Percentiles rank a stretch among this genome's conserved stretches.
Evolutionary conservation across 495 filamentous ascomycete species (phyloP).

Genomic region (Aspergillus avenaceus): DNA sequence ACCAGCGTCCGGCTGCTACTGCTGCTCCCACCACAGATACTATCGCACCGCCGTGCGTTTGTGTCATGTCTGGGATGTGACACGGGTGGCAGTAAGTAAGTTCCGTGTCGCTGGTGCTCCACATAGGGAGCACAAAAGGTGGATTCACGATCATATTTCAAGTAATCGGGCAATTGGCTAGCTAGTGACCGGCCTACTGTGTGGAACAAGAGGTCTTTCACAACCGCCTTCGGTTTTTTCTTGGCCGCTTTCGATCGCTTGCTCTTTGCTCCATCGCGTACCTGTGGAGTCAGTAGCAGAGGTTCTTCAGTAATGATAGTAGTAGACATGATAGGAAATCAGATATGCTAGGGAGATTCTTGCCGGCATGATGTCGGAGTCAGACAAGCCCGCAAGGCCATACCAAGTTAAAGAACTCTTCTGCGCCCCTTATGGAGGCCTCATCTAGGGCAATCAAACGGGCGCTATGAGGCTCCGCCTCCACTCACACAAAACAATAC

Average conservation of each 20-base stretch:
- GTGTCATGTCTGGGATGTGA: background rate
- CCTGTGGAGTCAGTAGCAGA: background rate
- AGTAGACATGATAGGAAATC: background rate
- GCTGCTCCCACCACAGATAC: background rate
- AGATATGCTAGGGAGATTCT: background rate
- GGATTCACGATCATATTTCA: background rate
- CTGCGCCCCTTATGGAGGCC: background rate
- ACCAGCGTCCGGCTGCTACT: constrained; percentile 1
- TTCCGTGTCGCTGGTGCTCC: background rate
- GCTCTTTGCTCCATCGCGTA: background rate
- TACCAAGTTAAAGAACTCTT: background rate
- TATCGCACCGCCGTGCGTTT: background rate
- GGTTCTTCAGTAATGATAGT: background rate
- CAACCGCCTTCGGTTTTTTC: background rate
- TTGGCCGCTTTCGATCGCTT: background rate
- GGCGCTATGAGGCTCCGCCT: background rate
- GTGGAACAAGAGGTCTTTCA: background rate
- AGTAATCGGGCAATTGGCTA: background rate
- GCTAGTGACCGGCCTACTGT: background rate
- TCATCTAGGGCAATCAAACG: background rate
- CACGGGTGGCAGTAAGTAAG: background rate
- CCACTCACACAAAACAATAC: background rate
- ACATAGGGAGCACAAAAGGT: background rate
- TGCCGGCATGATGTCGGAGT: background rate
- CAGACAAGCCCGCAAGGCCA: background rate